Conservation (phyloP, 441 rosid species). For the Bruguiera hainesii region DNA sequence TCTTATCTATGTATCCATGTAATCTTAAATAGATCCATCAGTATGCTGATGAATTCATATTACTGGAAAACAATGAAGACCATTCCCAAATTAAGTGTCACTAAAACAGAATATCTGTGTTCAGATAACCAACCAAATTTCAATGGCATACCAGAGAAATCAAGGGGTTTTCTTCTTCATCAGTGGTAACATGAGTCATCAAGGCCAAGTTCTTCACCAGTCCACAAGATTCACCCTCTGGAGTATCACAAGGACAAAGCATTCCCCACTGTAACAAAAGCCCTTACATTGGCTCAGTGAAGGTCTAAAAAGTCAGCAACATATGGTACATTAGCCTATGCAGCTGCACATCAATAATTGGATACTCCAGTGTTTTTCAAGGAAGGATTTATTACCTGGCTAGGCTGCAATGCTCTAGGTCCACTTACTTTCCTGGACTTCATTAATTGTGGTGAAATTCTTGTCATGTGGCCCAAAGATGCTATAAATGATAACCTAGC, state of each 20-base stretch:
- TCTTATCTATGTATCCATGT: too few relatives aligned
- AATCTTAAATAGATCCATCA: too few relatives aligned
- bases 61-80: too few relatives aligned
- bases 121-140: too few relatives aligned
- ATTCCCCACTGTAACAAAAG: constrained; percentile 83
- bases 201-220: constrained; percentile 96
- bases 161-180: constrained; percentile 89
- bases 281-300: neutral
- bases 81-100: too few relatives aligned
- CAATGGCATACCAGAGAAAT: constrained; percentile 56
- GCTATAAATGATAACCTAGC: constrained; percentile 81
- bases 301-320: constrained; percentile 8
- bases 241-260: constrained; percentile 99
- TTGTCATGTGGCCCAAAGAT: constrained; percentile 81
- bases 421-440: constrained; percentile 99
- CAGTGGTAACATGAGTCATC: constrained; percentile 99
- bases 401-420: constrained; percentile 98
- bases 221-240: constrained; percentile 98
- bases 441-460: constrained; percentile 84
- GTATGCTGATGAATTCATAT: too few relatives aligned
- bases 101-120: too few relatives aligned
- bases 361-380: neutral
- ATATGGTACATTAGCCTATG: constrained; percentile 3
- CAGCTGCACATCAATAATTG: constrained; percentile 8
- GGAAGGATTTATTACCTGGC: constrained; percentile 59